A percentile compares a stretch with the other conserved stretches of the same genome.
Conservation (phyloP, 768 basidiomycete species). For the Cystobasidium ongulense region DNA sequence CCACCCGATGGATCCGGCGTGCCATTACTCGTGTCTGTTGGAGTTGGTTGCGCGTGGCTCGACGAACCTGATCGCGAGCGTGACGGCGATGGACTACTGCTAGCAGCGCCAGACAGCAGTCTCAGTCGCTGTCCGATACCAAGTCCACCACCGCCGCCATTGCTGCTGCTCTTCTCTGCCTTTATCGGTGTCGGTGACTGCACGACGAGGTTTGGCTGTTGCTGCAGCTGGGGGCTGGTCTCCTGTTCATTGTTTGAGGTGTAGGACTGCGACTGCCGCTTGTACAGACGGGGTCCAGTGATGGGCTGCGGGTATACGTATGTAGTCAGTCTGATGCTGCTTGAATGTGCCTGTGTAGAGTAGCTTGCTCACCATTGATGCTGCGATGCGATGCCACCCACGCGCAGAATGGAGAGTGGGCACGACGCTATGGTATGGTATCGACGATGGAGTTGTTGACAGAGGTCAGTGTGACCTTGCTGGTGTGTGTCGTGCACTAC, state of each 20-base stretch:
- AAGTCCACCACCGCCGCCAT: not conserved
- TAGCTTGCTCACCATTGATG: not conserved
- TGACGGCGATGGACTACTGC: not conserved
- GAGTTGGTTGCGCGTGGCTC: no score
- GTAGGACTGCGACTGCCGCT: not conserved
- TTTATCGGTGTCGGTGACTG: not conserved
- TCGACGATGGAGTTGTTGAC: no score
- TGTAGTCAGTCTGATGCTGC: not conserved
- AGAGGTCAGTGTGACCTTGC: no score
- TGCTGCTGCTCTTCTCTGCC: not conserved
- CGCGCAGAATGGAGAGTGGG: no score
- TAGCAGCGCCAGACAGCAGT: not conserved
- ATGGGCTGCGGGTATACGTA: not conserved
- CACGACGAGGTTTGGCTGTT: not conserved
- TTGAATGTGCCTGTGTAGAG: no score
- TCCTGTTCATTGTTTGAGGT: not conserved
- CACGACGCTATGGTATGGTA: no score
- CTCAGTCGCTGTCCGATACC: not conserved
- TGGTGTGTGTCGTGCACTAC: no score
- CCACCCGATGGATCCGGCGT: not conserved
- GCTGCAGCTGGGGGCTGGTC: not conserved
- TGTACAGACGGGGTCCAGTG: not conserved
- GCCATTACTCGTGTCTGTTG: no score
- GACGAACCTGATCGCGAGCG: not conserved
- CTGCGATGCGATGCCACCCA: not conserved